Conservation (phyloP, 345 rosid genomes). For the Balakata baccata region DNA sequence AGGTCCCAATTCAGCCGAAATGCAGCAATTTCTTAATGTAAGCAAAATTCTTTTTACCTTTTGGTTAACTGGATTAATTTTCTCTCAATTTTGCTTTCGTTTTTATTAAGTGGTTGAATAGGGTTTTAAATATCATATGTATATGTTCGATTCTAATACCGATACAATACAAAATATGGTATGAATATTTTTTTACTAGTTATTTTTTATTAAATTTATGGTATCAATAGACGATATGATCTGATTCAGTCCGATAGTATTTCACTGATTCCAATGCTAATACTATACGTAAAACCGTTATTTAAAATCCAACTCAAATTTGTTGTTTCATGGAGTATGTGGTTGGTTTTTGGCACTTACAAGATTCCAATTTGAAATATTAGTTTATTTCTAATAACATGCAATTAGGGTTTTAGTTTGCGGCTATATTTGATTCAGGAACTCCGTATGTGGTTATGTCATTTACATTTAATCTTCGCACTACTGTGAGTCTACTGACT, state of each 20-base stretch:
- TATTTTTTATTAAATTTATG: too few species aligned
- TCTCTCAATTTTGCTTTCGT: neutral
- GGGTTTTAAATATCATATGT: too few species aligned
- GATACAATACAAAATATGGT: too few species aligned
- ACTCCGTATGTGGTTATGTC: neutral
- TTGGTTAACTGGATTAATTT: neutral
- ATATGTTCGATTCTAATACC: too few species aligned
- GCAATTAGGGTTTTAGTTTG: neutral
- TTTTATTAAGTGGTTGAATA: neutral
- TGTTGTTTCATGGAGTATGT: neutral
- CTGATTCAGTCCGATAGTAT: too few species aligned
- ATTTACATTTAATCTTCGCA: neutral
- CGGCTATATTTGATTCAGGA: neutral
- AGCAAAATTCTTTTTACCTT: constrained; percentile 8
- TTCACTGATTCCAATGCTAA: too few species aligned
- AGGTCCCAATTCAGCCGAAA: constrained; percentile 38
- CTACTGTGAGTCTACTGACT: neutral
- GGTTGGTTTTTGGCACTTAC: neutral
- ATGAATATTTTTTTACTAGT: too few species aligned
- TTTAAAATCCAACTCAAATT: too few species aligned
- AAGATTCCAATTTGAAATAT: neutral
- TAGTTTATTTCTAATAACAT: neutral
- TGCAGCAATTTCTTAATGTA: constrained; percentile 60
- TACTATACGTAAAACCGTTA: too few species aligned
- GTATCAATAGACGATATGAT: too few species aligned